Conservation (phyloP, 495 filamentous ascomycete genomes). For the Neurospora africana region DNA sequence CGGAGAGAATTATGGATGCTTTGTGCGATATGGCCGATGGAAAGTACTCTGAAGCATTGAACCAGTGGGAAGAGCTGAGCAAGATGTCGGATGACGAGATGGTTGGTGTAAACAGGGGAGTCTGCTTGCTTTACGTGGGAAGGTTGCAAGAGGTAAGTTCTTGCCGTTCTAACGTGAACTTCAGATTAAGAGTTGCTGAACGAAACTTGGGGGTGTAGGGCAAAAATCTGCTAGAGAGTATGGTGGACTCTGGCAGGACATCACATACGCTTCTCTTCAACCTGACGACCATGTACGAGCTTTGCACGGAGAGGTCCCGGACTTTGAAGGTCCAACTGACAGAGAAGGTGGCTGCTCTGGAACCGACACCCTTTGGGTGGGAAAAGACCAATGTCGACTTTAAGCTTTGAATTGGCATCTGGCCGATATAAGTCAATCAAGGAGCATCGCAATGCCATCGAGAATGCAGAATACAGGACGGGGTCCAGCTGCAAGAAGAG, state of each 20-base stretch:
- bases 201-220: constrained; percentile 31
- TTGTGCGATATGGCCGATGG: constrained; percentile 72
- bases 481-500: background rate
- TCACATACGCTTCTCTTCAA: constrained; percentile 81
- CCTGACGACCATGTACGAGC: constrained; percentile 80
- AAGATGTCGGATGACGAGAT: constrained; percentile 41
- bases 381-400: constrained; percentile 67
- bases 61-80: constrained; percentile 51
- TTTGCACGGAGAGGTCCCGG: constrained; percentile 68
- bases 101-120: constrained; percentile 67
- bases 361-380: constrained; percentile 39
- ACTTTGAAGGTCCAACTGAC: constrained; percentile 59
- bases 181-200: constrained; percentile 6
- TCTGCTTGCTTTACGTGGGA: constrained; percentile 72
- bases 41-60: constrained; percentile 51
- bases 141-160: constrained; percentile 56
- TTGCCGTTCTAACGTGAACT: background rate
- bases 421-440: background rate
- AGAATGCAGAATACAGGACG: background rate
- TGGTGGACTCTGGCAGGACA: constrained; percentile 48
- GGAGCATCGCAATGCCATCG: background rate
- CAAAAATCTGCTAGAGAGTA: constrained; percentile 48
- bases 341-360: constrained; percentile 52
- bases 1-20: constrained; percentile 42
- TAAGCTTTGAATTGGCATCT: constrained; percentile 47